Evolutionary conservation across 169 alveolate genomes (phyloP), one percentile per base, ranked within the genome.

Genomic region (Eimeria maxima): DNA sequence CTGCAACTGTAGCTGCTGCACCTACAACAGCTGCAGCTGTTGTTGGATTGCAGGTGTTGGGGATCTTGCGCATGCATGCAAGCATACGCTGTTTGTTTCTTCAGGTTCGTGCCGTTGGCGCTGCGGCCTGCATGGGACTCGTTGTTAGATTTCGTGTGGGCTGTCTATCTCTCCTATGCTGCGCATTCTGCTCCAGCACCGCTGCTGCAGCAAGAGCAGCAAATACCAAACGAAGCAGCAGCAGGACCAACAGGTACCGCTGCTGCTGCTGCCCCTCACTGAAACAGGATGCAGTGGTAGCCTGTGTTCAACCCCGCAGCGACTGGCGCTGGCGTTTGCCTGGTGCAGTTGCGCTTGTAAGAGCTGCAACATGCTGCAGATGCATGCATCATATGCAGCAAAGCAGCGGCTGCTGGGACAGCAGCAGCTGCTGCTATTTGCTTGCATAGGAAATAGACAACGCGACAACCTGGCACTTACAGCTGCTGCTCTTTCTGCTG

Each of bases 111-210:
- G 22, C 89, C 89, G n/a, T 65, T 78, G 60, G 67, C 89, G 24
- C 24, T 78, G 89, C 89, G 89, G 38, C 89, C 89, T 20, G 89
- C 89, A 5, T 78, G 89, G 89, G 89, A 78, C 24, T 78, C 89
- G 24, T 60, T 78, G n/a, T 60, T 78, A 13, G 89, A 78, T 44
- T 78, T 78, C 14, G 89, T 78, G 13, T 78, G 89, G 89, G 89
- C 89, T 44, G 89, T 78, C 6, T 78, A 78, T 29, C 89, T 78
- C 13, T 78, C 89, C 20, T 78, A 78, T 47, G 89, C 89, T 29
- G 89, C 89, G 13, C 89, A 78, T 60, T 78, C 89, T 42, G 29
- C 89, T 29, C 42, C 60, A 42, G 67, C 67, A 14, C 67, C 22
- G 0, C 14, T 78, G 89, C 65, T 20, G 63, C 67, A 78, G 84